These are phyloP conservation scores for Paracamarosporium sp. DNA, from an alignment of 2,329 filamentous ascomycete species.

Conservation along the genomic window DNA sequence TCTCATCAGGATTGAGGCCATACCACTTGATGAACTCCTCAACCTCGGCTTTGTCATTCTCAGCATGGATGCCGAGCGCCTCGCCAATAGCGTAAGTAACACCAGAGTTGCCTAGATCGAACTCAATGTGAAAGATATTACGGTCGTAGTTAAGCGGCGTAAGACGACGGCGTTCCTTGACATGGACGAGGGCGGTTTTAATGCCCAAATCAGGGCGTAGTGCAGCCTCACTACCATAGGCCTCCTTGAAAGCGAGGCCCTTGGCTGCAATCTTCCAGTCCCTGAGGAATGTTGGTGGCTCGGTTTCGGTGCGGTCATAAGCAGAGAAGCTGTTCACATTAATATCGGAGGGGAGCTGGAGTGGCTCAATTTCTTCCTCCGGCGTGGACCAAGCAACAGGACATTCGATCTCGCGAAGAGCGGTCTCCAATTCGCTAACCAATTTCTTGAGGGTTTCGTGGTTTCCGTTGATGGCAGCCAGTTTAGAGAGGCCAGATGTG, in stretches of 20 bases:
- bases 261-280: slow-evolving; percentile 87
- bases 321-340: slow-evolving; percentile 81
- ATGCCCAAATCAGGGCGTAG: slow-evolving; percentile 86
- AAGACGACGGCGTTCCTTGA: slow-evolving; percentile 94
- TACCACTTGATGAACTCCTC: slow-evolving; percentile 89
- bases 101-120: slow-evolving; percentile 89
- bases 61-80: slow-evolving; percentile 92
- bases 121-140: slow-evolving; percentile 99
- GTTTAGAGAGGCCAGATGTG: slow-evolving; percentile 68
- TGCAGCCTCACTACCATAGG: slow-evolving; percentile 74
- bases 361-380: slow-evolving; percentile 62
- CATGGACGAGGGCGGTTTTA: slow-evolving; percentile 85
- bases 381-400: slow-evolving; percentile 81
- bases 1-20: slow-evolving; percentile 78
- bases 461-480: slow-evolving; percentile 67
- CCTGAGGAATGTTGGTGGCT: slow-evolving; percentile 70
- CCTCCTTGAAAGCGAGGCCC: slow-evolving; percentile 92
- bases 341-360: slow-evolving; percentile 68
- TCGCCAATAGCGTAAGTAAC: slow-evolving; percentile 97
- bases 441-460: slow-evolving; percentile 68
- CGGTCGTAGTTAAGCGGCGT: slow-evolving; percentile 90
- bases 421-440: slow-evolving; percentile 66
- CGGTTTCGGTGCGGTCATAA: slow-evolving; percentile 77
- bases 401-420: slow-evolving; percentile 75
- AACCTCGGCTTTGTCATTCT: slow-evolving; percentile 84